Base-by-base conservation (phyloP, 257 asterid species). In the Thymus quinquecostatus region DNA sequence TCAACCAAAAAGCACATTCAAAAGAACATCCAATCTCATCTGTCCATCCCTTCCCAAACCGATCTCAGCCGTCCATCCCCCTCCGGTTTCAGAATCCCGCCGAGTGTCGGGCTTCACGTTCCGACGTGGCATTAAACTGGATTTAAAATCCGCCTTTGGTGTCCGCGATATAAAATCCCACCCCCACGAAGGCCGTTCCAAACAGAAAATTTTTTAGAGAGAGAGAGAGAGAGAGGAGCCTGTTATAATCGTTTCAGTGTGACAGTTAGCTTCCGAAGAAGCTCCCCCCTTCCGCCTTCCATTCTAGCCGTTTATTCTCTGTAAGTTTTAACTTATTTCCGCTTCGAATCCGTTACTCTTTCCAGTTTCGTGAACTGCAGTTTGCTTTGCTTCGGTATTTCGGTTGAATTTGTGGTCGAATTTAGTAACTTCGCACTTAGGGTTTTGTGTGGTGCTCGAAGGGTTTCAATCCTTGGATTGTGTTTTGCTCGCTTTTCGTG, bases 91-190 rank as follows among this genome's bases (percentile, higher is more conserved):
- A 57, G 69, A 77, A 64, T 75, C 66, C 79, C 82, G 88, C 80
- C 86, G 60, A 66, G 87, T 72, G 79, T 79, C 75, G 38, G 72
- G 45, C 77, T 29, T 63, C 55, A 60, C 69, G 75, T 73, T 80
- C 89, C 81, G 63, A 84, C 89, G 76, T 86, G 91, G 88, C 92
- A 79, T 78, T 77, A 66, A 85, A 83, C 76, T 65, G 67, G 77
- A 78, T 86, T 85, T 92, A 41, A 89, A 92, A 82, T 86, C 89
- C 88, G 88, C 83, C 67, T 80, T 85, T 88, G 83, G 78, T 79
- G 87, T 92, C 98, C 98, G 96, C 80, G 29, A 8, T 70, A 75
- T 77, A 84, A 78, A 78, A 51, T 1, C 53, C 3, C 75, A 61
- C 14, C 68, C 56, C 85, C 30, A 45, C 30, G 8, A 34, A 61